Conservation (phyloP, 345 rosid genomes). For the Euphorbia peplus region DNA sequence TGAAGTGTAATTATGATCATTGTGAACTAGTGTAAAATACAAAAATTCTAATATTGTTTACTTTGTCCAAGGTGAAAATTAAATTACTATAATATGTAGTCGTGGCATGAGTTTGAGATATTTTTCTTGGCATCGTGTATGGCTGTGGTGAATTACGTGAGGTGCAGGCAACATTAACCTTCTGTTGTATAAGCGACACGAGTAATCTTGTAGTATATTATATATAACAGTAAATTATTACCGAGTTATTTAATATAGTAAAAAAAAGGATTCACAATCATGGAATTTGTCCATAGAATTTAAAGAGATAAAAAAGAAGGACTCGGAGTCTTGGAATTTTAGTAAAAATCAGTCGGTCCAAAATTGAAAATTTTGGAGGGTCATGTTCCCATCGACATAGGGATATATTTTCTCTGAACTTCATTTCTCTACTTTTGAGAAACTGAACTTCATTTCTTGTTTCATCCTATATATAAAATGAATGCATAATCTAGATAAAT, state of each 20-base stretch:
- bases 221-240: background rate
- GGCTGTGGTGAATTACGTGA: slow-evolving; percentile 2
- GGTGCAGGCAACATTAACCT: background rate
- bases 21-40: too few relatives aligned
- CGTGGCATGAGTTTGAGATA: background rate
- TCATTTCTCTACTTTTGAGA: too few relatives aligned
- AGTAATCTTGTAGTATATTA: background rate
- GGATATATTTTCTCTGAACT: background rate
- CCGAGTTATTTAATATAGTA: background rate
- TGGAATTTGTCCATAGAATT: slow-evolving; percentile 7
- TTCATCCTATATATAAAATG: too few relatives aligned
- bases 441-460: too few relatives aligned
- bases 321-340: slow-evolving; percentile 12
- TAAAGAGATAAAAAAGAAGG: background rate
- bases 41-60: too few relatives aligned
- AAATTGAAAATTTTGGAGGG: slow-evolving; percentile 3
- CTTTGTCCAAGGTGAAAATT: too few relatives aligned
- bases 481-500: too few relatives aligned
- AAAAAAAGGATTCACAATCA: background rate
- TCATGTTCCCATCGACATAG: background rate
- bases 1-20: too few relatives aligned
- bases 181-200: background rate
- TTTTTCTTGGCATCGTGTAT: background rate
- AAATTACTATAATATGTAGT: too few relatives aligned
- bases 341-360: slow-evolving; percentile 3